Conservation (phyloP, 805 yeast genomes). For the Wickerhamomyces kurtzmanii region DNA sequence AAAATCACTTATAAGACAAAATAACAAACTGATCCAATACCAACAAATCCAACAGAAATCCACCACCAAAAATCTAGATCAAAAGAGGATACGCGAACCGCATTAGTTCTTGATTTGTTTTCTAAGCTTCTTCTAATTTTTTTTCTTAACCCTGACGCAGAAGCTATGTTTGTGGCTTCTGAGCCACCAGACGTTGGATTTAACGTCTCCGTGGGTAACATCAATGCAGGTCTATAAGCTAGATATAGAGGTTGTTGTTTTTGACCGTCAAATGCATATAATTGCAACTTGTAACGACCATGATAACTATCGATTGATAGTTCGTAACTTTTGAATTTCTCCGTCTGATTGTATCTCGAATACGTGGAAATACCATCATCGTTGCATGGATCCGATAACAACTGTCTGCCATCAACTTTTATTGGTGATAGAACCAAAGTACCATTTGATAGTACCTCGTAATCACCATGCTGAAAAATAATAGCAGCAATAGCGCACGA, state of each 20-base stretch:
- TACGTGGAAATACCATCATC: slow-evolving; percentile 51
- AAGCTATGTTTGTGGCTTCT: slow-evolving; percentile 24
- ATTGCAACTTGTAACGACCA: slow-evolving; percentile 69
- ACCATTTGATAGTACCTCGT: slow-evolving; percentile 54
- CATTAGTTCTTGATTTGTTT: slow-evolving; percentile 72
- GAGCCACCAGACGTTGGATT: slow-evolving; percentile 57
- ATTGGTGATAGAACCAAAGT: slow-evolving; percentile 63
- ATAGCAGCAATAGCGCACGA: slow-evolving; percentile 77
- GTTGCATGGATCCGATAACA: slow-evolving; percentile 82
- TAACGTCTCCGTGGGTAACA: slow-evolving; percentile 88
- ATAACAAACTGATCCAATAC: slow-evolving; percentile 23
- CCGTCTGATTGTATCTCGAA: slow-evolving; percentile 62
- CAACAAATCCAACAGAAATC: slow-evolving; percentile 33
- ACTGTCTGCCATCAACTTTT: slow-evolving; percentile 85
- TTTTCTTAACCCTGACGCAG: slow-evolving; percentile 21
- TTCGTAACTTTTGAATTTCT: slow-evolving; percentile 44
- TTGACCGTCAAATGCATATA: slow-evolving; percentile 72
- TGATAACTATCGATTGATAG: slow-evolving; percentile 68
- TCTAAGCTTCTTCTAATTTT: slow-evolving; percentile 67
- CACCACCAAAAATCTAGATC: slow-evolving; percentile 50
- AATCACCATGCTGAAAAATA: slow-evolving; percentile 85
- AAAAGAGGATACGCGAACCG: slow-evolving; percentile 30
- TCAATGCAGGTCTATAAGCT: slow-evolving; percentile 89
- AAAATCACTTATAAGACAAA: slow-evolving; percentile 9
- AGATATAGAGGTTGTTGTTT: slow-evolving; percentile 81